These are phyloP conservation scores for Stephanodiscus minutulus DNA, from an alignment of 108 stramenopile species.

Conservation along the genomic window DNA sequence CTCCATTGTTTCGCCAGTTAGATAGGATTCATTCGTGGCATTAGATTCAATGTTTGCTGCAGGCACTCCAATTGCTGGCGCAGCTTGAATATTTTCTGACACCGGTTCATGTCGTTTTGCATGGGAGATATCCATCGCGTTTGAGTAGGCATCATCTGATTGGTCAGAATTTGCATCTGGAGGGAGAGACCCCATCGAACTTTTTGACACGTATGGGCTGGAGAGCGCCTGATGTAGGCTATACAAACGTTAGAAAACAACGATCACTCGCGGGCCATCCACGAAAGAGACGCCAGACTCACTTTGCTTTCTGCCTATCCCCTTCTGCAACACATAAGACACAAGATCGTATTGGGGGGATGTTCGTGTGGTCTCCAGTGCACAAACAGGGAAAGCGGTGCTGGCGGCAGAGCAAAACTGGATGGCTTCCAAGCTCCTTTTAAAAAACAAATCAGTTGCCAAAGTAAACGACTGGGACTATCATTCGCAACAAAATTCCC, in stretches of 20 bases:
- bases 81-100: not conserved
- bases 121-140: conserved; percentile 1
- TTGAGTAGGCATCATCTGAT: not conserved
- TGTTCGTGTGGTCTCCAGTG: too few relatives aligned
- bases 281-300: not conserved
- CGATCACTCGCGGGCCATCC: not conserved
- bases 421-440: not conserved
- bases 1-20: conserved; percentile 3
- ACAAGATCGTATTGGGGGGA: too few relatives aligned
- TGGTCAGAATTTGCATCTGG: not conserved
- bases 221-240: not conserved
- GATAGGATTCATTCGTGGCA: not conserved
- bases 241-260: not conserved
- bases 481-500: too few relatives aligned
- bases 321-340: not conserved
- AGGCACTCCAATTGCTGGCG: not conserved
- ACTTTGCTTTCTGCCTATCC: not conserved
- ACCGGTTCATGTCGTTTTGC: not conserved
- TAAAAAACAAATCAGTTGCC: not conserved
- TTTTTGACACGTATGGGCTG: not conserved
- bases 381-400: too few relatives aligned
- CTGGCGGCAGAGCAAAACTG: too few relatives aligned
- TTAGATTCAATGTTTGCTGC: not conserved
- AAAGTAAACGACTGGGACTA: too few relatives aligned
- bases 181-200: conserved; percentile 9